These are phyloP conservation scores for Fusarium aywerte DNA, from an alignment of 2,329 filamentous ascomycete genomes.

Conservation along the genomic window DNA sequence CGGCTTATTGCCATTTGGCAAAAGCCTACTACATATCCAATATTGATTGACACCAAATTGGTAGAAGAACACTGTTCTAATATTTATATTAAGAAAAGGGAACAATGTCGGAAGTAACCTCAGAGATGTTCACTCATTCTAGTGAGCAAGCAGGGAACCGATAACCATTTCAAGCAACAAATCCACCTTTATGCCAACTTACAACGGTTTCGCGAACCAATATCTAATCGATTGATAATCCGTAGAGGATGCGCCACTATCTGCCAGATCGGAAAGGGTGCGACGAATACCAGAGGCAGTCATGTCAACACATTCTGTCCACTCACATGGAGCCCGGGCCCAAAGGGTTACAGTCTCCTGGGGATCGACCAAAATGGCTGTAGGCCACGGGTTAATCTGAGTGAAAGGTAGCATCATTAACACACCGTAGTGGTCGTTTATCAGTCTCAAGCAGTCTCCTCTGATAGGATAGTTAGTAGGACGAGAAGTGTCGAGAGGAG, in stretches of 20 bases:
- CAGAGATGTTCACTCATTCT: too few relatives aligned
- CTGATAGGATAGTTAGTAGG: constrained; percentile 1
- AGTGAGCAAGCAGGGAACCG: too few relatives aligned
- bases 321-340: neutral
- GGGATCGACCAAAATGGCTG: constrained; percentile 2
- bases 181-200: too few relatives aligned
- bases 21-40: neutral
- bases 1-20: neutral
- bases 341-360: constrained; percentile 8
- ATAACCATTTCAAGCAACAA: too few relatives aligned
- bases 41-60: too few relatives aligned
- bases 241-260: constrained; percentile 17
- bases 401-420: neutral
- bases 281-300: neutral
- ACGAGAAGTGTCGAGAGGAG: neutral
- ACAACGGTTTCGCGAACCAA: neutral
- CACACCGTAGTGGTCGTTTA: neutral
- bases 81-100: too few relatives aligned
- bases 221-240: constrained; percentile 21
- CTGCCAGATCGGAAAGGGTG: constrained; percentile 17
- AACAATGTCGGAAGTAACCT: too few relatives aligned
- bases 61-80: too few relatives aligned
- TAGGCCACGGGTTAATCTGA: neutral
- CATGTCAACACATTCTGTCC: constrained; percentile 11
- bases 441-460: constrained; percentile 1